Conservation (phyloP, 2,329 filamentous ascomycete genomes). For the Triangularia setosa region DNA sequence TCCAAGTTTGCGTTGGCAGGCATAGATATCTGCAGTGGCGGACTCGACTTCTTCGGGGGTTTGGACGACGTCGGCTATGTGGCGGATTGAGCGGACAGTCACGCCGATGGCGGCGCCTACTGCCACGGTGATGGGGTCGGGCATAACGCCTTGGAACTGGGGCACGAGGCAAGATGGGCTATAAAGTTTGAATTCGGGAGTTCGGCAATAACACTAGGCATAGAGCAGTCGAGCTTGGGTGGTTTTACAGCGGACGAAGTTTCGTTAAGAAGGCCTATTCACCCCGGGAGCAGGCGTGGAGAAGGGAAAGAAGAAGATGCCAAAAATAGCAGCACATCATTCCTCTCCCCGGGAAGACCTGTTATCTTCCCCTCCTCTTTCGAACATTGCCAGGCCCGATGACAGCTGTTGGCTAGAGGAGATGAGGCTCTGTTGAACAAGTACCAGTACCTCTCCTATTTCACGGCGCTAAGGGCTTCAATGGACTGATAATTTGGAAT, state of each 20-base stretch:
- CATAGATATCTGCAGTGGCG: neutral
- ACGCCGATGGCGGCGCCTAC: neutral
- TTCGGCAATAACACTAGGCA: no score
- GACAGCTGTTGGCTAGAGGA: neutral
- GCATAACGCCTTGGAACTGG: neutral
- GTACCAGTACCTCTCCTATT: neutral
- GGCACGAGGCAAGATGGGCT: neutral
- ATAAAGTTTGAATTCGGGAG: neutral
- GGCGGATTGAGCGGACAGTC: neutral
- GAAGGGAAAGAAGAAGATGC: no score
- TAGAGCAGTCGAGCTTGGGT: no score
- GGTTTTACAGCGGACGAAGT: no score
- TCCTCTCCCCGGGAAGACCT: no score
- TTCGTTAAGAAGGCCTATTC: no score
- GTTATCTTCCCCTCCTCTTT: neutral
- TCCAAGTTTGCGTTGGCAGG: neutral
- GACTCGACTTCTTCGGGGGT: neutral
- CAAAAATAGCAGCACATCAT: no score
- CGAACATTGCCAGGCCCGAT: no score
- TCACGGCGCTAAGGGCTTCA: neutral
- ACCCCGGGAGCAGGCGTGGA: no score
- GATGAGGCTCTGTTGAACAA: neutral
- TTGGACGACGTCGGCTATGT: neutral
- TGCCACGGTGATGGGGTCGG: neutral
- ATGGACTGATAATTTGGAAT: neutral